These are phyloP conservation scores for Eutrema japonicum DNA, from an alignment of 345 rosid genomes.

Conservation along the genomic window DNA sequence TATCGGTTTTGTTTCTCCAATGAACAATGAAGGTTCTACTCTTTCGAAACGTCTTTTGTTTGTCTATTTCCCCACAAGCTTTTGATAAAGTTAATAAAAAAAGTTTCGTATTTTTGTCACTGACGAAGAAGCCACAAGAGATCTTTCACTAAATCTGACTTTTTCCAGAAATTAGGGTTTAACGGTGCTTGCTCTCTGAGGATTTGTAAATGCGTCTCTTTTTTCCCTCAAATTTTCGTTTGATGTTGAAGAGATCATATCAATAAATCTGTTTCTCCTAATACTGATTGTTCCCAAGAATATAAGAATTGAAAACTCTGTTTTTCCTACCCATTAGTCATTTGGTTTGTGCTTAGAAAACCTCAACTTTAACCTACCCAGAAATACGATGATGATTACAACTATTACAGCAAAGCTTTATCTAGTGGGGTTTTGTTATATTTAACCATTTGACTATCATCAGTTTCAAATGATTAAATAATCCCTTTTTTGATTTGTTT, in stretches of 20 bases:
- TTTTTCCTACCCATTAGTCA: neutral
- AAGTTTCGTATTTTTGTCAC: neutral
- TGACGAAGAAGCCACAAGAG: neutral
- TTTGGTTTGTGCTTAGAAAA: neutral
- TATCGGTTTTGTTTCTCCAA: constrained; percentile 51
- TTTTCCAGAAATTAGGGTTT: constrained; percentile 12
- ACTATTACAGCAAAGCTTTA: no score
- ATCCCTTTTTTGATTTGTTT: neutral
- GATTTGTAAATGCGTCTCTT: neutral
- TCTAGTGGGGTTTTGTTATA: constrained; percentile 1
- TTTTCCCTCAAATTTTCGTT: no score
- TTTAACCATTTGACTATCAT: constrained; percentile 28
- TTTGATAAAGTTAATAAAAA: neutral
- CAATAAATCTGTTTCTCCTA: no score
- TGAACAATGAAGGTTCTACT: constrained; percentile 61
- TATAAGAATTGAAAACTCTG: neutral
- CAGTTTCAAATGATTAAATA: constrained; percentile 14
- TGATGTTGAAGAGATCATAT: neutral
- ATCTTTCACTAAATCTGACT: neutral
- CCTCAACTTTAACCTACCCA: no score
- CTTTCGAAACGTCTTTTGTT: neutral
- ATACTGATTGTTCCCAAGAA: neutral
- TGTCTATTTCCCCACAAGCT: neutral
- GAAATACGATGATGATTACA: no score
- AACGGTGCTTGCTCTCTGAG: neutral